Percentiles rank a stretch among this genome's conserved stretches.
Conservation (phyloP, 176 grass and related monocot genomes). For the Stipa capillata region DNA sequence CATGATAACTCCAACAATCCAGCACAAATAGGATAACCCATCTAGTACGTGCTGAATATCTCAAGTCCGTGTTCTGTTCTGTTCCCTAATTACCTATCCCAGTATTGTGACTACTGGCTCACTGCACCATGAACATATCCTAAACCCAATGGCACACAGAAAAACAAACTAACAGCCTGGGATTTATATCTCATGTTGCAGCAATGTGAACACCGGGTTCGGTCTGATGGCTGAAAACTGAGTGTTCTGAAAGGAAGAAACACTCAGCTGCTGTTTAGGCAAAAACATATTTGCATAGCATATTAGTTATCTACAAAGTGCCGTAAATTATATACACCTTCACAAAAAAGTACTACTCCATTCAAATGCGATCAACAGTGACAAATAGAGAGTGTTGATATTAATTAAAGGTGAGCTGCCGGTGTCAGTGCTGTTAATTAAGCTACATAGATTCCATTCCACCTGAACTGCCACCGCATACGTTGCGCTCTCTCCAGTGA, state of each 20-base stretch:
- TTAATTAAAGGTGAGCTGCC: background rate
- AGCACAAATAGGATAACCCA: background rate
- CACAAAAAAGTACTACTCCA: background rate
- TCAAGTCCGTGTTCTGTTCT: background rate
- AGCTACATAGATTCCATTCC: conserved; percentile 22
- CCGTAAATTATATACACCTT: background rate
- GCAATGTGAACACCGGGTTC: too few relatives aligned
- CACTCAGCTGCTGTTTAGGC: background rate
- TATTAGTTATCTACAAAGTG: background rate
- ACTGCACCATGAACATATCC: too few relatives aligned
- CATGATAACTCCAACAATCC: conserved; percentile 10
- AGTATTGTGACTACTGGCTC: background rate
- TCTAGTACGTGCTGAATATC: background rate
- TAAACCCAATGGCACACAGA: too few relatives aligned
- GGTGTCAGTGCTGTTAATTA: conserved; percentile 6
- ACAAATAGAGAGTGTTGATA: background rate
- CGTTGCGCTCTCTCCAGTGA: background rate
- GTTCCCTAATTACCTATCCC: background rate
- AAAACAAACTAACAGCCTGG: too few relatives aligned
- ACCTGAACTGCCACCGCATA: conserved; percentile 8
- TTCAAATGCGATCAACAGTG: background rate
- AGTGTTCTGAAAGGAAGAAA: background rate
- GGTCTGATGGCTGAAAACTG: background rate
- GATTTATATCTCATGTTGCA: too few relatives aligned
- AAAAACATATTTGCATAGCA: background rate